Evolutionary conservation across 2,329 filamentous ascomycete species (phyloP), one percentile per base, ranked within the genome.

Genomic region (Colletotrichum scovillei): DNA sequence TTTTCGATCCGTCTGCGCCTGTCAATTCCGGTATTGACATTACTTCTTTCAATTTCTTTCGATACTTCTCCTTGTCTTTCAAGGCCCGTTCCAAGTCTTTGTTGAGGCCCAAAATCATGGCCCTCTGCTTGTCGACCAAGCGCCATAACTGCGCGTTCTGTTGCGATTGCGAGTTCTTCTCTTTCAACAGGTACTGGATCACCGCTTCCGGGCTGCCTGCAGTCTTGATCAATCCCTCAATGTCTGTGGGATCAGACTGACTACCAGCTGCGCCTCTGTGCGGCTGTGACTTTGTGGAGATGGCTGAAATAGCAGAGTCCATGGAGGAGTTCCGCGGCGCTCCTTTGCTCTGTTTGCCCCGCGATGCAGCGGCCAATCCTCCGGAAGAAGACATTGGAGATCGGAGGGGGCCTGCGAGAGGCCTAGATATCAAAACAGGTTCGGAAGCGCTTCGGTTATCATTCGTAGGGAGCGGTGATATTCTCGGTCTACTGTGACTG

Each of bases 71-170:
- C 83, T 98, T 98, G 77, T 98, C 97, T 81, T 97, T 97, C 76
- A 98, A 83, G 1, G 95, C 92, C 65, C 94, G 91, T 82, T 98
- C 96, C 14, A 99, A 86, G 80, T 99, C 97, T 82, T 97, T 97
- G 80, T 98, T 98, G 75, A 99, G 87, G 8, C 95, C 96, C 24
- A 98, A 84, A 67, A 99, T 95, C 92, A 99, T 95, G 19, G 95
- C 92, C 75, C 96, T 90, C 82, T 99, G 97, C 85, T 99, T 98
- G 82, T 98, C 96, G 63, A 99, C 95, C 59, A 99, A 85, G 63
- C 95, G 92, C 97, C 97, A 99, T 78, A 99, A 85, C 81, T 99
- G 96, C 22, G 92, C 88, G 80, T 98, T 98, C 80, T 98, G 97
- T 77, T 94, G 93, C 5, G 94, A 91, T 67, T 95, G 93, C 62